A percentile compares a stretch with the other conserved stretches of the same genome.
Evolutionary conservation across 169 alveolate genomes (phyloP).

Genomic region (Toxoplasma gondii): DNA sequence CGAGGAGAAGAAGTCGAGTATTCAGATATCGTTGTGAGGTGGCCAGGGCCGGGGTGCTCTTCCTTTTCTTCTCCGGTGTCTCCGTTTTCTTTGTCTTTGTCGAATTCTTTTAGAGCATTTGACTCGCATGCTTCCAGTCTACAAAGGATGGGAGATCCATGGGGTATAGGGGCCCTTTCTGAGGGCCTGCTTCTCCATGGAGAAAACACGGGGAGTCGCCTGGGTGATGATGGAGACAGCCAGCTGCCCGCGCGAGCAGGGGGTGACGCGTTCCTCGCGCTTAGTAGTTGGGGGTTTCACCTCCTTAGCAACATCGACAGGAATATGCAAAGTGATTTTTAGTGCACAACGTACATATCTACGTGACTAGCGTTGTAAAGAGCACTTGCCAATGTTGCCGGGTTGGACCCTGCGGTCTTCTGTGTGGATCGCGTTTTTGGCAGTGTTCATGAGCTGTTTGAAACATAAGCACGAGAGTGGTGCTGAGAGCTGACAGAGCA

Average conservation of each 20-base stretch:
- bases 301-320: background rate
- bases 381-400: no score
- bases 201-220: background rate
- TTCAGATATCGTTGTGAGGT: background rate
- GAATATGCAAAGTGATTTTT: no score
- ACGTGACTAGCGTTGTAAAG: no score
- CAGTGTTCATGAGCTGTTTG: no score
- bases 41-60: background rate
- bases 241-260: conserved; percentile 2
- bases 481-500: no score
- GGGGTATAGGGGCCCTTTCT: background rate
- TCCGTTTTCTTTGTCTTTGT: background rate
- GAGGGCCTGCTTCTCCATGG: background rate
- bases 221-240: background rate
- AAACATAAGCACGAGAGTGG: no score
- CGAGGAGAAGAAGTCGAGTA: background rate
- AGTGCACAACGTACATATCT: no score
- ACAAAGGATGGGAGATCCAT: background rate
- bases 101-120: no score
- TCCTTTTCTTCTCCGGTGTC: background rate
- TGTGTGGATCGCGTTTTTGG: no score
- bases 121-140: background rate
- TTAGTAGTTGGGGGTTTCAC: conserved; percentile 33
- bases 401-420: no score
- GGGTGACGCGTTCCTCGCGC: conserved; percentile 8